Evolutionary conservation across 345 rosid genomes (phyloP).

Genomic region (Mallotus nudiflorus): DNA sequence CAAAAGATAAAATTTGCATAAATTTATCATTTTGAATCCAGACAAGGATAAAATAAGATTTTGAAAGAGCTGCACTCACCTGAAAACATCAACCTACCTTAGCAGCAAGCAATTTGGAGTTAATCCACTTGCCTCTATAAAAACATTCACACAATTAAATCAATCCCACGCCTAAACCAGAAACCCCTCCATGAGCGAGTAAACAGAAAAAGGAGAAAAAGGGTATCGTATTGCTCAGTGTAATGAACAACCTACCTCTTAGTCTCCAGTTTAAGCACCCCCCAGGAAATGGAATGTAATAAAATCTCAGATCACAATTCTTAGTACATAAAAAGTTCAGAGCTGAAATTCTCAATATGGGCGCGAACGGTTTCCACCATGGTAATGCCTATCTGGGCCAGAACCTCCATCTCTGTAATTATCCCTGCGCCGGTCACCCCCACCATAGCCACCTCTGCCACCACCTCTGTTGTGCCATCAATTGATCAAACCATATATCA

Average conservation of each 20-base stretch:
- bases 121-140: constrained; percentile 74
- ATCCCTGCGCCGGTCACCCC: constrained; percentile 89
- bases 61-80: constrained; percentile 61
- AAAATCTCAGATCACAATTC: constrained; percentile 51
- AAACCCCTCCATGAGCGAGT: constrained; percentile 35
- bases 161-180: constrained; percentile 48
- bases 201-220: constrained; percentile 38
- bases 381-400: constrained; percentile 83
- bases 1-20: neutral
- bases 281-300: constrained; percentile 42
- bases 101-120: constrained; percentile 67
- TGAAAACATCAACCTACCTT: constrained; percentile 76
- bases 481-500: constrained; percentile 11
- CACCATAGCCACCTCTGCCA: constrained; percentile 78
- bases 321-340: constrained; percentile 56
- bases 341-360: constrained; percentile 64
- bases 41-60: constrained; percentile 16
- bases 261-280: constrained; percentile 70
- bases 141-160: constrained; percentile 57
- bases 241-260: constrained; percentile 73
- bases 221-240: constrained; percentile 49
- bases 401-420: constrained; percentile 69
- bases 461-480: constrained; percentile 58
- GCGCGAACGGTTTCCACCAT: constrained; percentile 90
- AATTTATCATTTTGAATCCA: constrained; percentile 2